Evolutionary conservation across 441 rosid genomes (phyloP), one percentile per base, ranked within the genome.

Genomic region (Gossypium davidsonii): DNA sequence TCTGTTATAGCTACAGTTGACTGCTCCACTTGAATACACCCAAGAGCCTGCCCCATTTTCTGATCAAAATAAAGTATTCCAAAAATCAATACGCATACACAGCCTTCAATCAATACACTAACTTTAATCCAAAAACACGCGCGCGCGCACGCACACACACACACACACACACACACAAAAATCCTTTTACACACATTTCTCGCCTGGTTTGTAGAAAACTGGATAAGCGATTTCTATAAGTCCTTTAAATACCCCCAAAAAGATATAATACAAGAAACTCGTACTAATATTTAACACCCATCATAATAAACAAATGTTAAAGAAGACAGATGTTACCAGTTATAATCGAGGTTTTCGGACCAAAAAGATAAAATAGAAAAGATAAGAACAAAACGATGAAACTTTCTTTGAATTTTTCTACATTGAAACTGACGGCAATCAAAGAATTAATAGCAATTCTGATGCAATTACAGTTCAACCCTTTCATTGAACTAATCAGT

Each of bases 1-100:
- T 93, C 94, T 72, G 59, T 83, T 60, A 93, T 83, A 49, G 90
- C 92, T 14, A 93, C 97, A 42, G 84, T 89, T 18, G 98, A 93
- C 79, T 93, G 97, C 28, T 87, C 91, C 67, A 93, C 94, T 79
- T 87, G 88, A 15, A 91, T 46, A 55, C 92, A 90, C 37, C 94
- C 90, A 11, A 88, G 67, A 28, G 68, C 90, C 82, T 90, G 92
- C 37, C 94, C 94, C 94, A 90, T 90, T 61, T 70, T 51, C 64
- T 78, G 69, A 59, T 64, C 15, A 58, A 49, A 78, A 34, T 1
- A 6, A 44, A 70, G n/a, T 49, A 69, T 53, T 49, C 26, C n/a
- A 20, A 78, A 71, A 31, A 57, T 25, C 42, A 46, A 58, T 2
- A 56, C 37, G 17, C 31, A 65, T 58, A 73, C 6, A 49, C 26